Base-by-base conservation (phyloP, 192 early-diverging fungal genomes). In the Umbelopsis ramanniana region DNA sequence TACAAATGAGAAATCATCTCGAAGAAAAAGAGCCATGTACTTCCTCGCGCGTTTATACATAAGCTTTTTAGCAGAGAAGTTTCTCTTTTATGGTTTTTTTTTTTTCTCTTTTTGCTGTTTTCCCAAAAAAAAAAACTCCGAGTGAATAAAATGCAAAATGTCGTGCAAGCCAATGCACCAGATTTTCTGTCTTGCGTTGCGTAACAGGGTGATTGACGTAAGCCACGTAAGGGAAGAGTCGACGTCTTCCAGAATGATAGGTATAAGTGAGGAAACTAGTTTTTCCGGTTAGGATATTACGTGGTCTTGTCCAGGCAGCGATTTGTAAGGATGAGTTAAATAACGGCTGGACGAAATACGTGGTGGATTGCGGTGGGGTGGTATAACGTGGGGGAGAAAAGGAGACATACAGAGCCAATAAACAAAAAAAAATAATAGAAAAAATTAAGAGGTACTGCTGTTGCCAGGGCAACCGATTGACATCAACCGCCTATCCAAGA, bases 321-420 rank as follows among this genome's bases (percentile, higher is more conserved):
- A 50, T 5, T n/a, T n/a, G 48, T 50, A 4, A 50, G 48, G 6
- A 17, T n/a, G 15, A 15, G 48, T 15, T 50, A 50, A 50, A 50
- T 50, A n/a, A n/a, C 48, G 48, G 48, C 48, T 50, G 48, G n/a
- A 50, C 19, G 48, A 50, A 17, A 50, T 50, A 50, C 48, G n/a
- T 50, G 48, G 48, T 43, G 48, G 48, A 50, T 50, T 48, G 47
- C 6, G 6, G 47, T 48, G 47, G 47, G 4, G 48, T 50, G 48
- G 15, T 43, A 43, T 43, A 43, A 21, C 48, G 48, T 50, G 48
- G 19, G 17, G 15, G 48, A 15, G 5, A 50, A n/a, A 50, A 19
- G 48, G 48, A n/a, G 48, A 50, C 29, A 63, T 26, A 12, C 57
- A 63, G 33, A 43, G 40, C 40, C 40, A 43, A 43, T 43, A 43